Percentiles rank a stretch among this genome's conserved stretches.
These are phyloP conservation scores for Actinomortierella ambigua DNA, from an alignment of 371 early-diverging fungal species.

Conservation along the genomic window DNA sequence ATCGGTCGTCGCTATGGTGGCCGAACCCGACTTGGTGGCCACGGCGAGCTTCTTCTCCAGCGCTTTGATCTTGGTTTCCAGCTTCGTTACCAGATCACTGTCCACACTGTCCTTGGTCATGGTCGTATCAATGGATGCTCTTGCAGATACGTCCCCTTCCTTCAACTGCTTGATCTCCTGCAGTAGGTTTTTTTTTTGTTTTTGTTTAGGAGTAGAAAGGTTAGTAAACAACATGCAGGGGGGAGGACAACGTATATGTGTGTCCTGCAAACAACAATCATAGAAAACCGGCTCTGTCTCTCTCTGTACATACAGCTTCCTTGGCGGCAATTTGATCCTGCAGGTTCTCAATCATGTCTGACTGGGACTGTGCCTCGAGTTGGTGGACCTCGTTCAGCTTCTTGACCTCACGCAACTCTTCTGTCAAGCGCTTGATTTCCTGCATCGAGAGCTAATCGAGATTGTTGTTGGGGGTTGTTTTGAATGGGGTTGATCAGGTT, in stretches of 20 bases:
- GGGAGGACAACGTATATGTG: neutral
- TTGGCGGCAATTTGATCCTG: conserved; percentile 38
- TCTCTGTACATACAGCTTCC: conserved; percentile 16
- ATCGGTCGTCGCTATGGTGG: neutral
- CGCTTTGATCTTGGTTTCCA: conserved; percentile 22
- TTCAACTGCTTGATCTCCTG: conserved; percentile 30
- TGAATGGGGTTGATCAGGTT: too few species aligned
- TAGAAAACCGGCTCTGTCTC: neutral
- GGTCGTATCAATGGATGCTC: neutral
- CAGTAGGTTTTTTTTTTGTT: neutral
- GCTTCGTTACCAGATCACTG: conserved; percentile 21
- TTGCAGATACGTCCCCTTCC: neutral
- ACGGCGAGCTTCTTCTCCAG: conserved; percentile 19
- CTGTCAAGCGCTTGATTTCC: conserved; percentile 35
- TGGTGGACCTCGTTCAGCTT: conserved; percentile 39
- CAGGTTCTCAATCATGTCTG: conserved; percentile 43
- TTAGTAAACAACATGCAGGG: neutral
- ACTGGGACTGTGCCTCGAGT: conserved; percentile 24
- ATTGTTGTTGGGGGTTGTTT: too few species aligned
- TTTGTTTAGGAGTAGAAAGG: neutral
- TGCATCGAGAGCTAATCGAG: conserved; percentile 45
- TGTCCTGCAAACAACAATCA: neutral
- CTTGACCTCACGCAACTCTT: conserved; percentile 28
- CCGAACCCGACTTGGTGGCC: conserved; percentile 3
- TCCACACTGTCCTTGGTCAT: neutral